Base-by-base conservation (phyloP, 495 filamentous ascomycete species). In the Astrothelium macrocarpum region DNA sequence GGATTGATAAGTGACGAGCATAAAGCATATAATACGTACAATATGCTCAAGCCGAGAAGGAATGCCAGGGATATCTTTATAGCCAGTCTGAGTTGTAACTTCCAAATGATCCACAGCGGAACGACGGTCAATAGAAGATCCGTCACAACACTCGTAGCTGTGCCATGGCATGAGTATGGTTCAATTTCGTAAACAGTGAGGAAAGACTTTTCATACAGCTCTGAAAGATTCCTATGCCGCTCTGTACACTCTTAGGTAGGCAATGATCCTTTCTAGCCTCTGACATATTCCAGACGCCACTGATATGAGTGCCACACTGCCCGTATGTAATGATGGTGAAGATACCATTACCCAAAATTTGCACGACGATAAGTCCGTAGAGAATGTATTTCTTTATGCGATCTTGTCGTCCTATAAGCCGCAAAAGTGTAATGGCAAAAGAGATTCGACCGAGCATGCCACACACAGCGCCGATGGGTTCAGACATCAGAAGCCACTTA, bases 21-120 rank as follows among this genome's bases (percentile, higher is more conserved):
- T 18, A 20, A 20, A 4, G n/a, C n/a, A 2, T 5, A 9, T n/a
- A 3, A 25, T 26, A 29, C 49, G 25, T 29, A 56, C 49, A 56
- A 56, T 56, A 56, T 56, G 25, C 49, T 56, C 23, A 56, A 29
- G 25, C 49, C 3, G 29, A 56, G 49, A 56, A 56, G 49, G 25
- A 56, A 56, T 3, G 23, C 49, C 1, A 56, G 16, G 25, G 23
- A 28, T 26, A 56, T 29, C 49, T 56, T 56, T 9, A 56, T 29
- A 29, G 49, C 49, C 5, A 29, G 49, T 56, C 20, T 56, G 20
- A 56, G 25, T 29, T 56, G 49, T 20, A 56, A 11, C 2, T 26
- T 56, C 49, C 49, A 56, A 16, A 56, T 56, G 2, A 56, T 26
- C 49, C 49, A 56, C 25, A 56, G 25, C 0, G 49, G 49, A n/a